These are phyloP conservation scores for Colletotrichum sansevieriae DNA, from an alignment of 2,329 filamentous ascomycete genomes.

Conservation along the genomic window DNA sequence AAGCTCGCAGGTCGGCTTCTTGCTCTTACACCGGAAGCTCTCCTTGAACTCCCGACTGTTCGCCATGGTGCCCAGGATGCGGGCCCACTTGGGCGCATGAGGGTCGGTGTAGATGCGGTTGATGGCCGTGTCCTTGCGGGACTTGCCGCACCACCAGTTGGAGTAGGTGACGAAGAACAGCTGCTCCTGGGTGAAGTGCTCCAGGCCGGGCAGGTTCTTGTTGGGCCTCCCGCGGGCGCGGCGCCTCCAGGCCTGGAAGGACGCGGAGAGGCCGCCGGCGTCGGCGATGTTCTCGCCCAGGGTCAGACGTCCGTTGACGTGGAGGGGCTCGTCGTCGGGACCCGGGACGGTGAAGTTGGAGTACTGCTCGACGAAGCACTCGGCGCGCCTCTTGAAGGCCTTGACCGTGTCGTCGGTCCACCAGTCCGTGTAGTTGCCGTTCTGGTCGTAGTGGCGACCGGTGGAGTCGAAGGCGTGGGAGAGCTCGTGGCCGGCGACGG, in stretches of 20 bases:
- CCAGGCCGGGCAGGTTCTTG: slow-evolving; percentile 69
- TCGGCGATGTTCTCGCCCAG: slow-evolving; percentile 80
- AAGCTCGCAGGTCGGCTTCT: slow-evolving; percentile 51
- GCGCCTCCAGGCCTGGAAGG: slow-evolving; percentile 75
- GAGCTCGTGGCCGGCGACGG: slow-evolving; percentile 76
- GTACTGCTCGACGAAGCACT: slow-evolving; percentile 79
- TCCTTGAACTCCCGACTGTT: slow-evolving; percentile 78
- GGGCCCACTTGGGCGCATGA: slow-evolving; percentile 73
- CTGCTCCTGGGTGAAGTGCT: slow-evolving; percentile 74
- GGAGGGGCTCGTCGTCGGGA: slow-evolving; percentile 67
- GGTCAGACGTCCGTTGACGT: slow-evolving; percentile 74
- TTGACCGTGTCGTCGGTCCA: slow-evolving; percentile 72
- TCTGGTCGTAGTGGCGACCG: slow-evolving; percentile 74
- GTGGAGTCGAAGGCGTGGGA: slow-evolving; percentile 78
- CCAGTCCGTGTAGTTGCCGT: slow-evolving; percentile 75
- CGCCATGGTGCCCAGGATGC: slow-evolving; percentile 73
- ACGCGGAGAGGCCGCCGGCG: slow-evolving; percentile 73
- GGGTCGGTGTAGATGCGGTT: slow-evolving; percentile 71
- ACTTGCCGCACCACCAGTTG: slow-evolving; percentile 77
- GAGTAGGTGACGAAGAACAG: slow-evolving; percentile 77
- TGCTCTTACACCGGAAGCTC: slow-evolving; percentile 74
- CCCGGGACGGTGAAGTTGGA: slow-evolving; percentile 69
- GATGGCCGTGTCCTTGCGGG: slow-evolving; percentile 68
- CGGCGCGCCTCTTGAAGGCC: slow-evolving; percentile 68
- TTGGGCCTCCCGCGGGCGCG: slow-evolving; percentile 65